These are phyloP conservation scores for Fraxinus paxiana DNA, from an alignment of 305 asterid genomes.

Conservation along the genomic window DNA sequence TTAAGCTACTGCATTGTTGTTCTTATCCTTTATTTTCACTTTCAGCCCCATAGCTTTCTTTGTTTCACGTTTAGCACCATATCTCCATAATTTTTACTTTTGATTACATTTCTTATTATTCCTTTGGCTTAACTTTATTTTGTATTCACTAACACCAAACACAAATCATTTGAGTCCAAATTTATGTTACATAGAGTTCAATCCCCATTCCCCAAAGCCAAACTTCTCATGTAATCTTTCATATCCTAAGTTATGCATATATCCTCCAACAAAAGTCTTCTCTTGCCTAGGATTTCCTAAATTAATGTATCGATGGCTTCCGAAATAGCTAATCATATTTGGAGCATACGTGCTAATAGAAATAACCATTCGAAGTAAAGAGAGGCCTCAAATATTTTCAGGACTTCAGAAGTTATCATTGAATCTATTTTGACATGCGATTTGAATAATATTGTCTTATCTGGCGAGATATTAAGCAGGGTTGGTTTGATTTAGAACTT, in stretches of 20 bases:
- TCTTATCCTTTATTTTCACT: neutral
- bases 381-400: neutral
- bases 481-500: conserved; percentile 9
- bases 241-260: neutral
- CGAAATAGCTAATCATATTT: neutral
- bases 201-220: neutral
- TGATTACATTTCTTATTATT: neutral
- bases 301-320: neutral
- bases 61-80: neutral
- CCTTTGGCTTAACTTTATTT: neutral
- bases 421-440: neutral
- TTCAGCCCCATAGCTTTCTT: neutral
- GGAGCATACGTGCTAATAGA: neutral
- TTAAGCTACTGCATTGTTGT: neutral
- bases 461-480: neutral
- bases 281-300: neutral
- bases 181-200: neutral
- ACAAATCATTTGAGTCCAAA: neutral
- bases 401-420: neutral
- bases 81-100: neutral
- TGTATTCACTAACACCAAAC: neutral
- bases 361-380: neutral
- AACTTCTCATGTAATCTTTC: neutral
- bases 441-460: neutral
- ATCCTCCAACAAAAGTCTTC: neutral